Evolutionary conservation across 306 rosid species (phyloP).

Genomic region (Vigna hirtella): DNA sequence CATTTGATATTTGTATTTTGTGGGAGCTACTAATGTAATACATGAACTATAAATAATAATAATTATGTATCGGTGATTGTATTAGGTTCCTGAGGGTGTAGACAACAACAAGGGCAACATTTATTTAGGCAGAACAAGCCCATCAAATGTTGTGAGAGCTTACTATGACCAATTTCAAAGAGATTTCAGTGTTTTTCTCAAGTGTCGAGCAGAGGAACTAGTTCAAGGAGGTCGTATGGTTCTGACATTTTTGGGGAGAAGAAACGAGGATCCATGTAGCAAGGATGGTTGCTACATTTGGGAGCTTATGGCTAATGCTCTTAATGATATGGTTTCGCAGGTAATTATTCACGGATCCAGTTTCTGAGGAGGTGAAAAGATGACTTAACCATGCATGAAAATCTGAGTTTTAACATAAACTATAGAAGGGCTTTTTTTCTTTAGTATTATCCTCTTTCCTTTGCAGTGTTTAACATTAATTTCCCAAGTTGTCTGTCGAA

Average conservation of each 20-base stretch:
- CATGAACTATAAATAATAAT: too few species aligned
- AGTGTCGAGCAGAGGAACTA: slow-evolving; percentile 59
- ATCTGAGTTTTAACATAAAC: too few species aligned
- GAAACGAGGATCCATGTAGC: slow-evolving; percentile 51
- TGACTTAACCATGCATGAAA: too few species aligned
- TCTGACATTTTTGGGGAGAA: slow-evolving; percentile 61
- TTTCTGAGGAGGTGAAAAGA: too few species aligned
- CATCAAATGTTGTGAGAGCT: slow-evolving; percentile 47
- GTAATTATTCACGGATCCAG: neutral
- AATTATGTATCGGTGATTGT: neutral
- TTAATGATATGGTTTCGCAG: slow-evolving; percentile 57
- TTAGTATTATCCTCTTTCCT: too few species aligned
- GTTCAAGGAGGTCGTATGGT: slow-evolving; percentile 60
- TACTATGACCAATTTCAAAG: slow-evolving; percentile 53
- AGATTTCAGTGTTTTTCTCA: slow-evolving; percentile 53
- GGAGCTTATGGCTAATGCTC: slow-evolving; percentile 59
- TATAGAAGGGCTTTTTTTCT: too few species aligned
- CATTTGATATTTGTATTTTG: neutral
- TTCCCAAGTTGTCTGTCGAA: neutral
- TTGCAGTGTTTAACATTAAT: neutral
- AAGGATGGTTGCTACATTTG: slow-evolving; percentile 53
- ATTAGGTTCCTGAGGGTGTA: slow-evolving; percentile 58
- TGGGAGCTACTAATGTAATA: neutral
- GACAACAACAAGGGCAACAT: slow-evolving; percentile 57
- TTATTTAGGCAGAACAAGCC: slow-evolving; percentile 50